Percentiles rank a stretch among this genome's conserved stretches.
phyloP scores from a whole-genome alignment of 495 filamentous ascomycete species.

The Aspergillus bertholletiae region DNA sequence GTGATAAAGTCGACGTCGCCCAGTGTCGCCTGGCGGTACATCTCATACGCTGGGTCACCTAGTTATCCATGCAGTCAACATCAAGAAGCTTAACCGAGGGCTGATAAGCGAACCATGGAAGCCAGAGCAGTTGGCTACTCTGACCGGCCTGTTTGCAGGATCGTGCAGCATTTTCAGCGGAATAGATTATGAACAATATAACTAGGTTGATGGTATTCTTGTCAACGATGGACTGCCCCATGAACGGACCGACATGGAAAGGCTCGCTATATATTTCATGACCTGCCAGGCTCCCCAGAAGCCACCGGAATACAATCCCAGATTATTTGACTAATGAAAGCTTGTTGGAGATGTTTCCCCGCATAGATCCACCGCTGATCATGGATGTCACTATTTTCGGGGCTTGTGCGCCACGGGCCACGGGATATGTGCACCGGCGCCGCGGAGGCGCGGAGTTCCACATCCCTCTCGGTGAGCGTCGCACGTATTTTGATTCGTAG shows the following conservation, averaged over 20 bases:
- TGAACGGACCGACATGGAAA: not conserved
- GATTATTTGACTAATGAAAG: not conserved
- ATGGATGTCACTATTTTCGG: not conserved
- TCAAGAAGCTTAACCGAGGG: not conserved
- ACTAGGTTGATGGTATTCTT: too few relatives aligned
- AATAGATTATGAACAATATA: not conserved
- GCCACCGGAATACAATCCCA: not conserved
- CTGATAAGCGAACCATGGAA: constrained; percentile 27
- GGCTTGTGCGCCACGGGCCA: not conserved
- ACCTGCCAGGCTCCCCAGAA: not conserved
- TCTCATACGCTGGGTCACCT: constrained; percentile 43
- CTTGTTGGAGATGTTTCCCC: not conserved
- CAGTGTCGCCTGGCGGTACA: constrained; percentile 41
- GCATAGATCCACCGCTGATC: too few relatives aligned
- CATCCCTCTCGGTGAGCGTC: too few relatives aligned
- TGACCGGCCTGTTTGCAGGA: constrained; percentile 29
- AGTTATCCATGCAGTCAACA: not conserved
- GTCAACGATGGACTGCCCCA: too few relatives aligned
- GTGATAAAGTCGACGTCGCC: constrained; percentile 53
- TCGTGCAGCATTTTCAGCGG: constrained; percentile 9
- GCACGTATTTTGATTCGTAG: too few relatives aligned
- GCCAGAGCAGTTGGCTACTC: constrained; percentile 49
- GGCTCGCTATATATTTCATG: not conserved
- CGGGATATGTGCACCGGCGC: not conserved
- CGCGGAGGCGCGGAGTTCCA: constrained; percentile 2